phyloP scores from a whole-genome alignment of 192 early-diverging fungal genomes.

The Coemansia reversa region DNA sequence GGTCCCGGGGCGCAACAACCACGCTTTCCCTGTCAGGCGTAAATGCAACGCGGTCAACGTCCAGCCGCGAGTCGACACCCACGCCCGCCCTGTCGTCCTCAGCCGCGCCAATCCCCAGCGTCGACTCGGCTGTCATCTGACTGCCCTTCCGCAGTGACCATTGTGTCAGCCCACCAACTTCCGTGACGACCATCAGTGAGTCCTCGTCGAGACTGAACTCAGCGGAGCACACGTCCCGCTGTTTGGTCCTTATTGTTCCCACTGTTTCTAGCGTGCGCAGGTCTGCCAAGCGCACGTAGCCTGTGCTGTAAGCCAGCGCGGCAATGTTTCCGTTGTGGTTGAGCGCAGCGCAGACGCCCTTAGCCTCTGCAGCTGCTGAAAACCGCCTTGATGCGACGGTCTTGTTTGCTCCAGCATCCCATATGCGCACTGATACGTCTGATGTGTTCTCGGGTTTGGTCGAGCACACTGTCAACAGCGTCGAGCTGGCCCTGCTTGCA shows the following conservation, averaged over 20 bases:
- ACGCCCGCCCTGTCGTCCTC: neutral
- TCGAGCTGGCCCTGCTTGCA: conserved; percentile 33
- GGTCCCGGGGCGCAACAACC: conserved; percentile 38
- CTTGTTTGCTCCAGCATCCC: conserved; percentile 45
- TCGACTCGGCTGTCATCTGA: conserved; percentile 47
- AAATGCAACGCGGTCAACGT: conserved; percentile 41
- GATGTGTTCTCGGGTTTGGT: conserved; percentile 43
- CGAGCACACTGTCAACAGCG: conserved; percentile 44
- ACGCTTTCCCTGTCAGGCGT: conserved; percentile 48
- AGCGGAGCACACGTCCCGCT: conserved; percentile 30
- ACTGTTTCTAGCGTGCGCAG: conserved; percentile 45
- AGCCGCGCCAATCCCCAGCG: conserved; percentile 19
- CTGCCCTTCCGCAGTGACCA: conserved; percentile 45
- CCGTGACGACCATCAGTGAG: conserved; percentile 41
- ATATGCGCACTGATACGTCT: conserved; percentile 36
- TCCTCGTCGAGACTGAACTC: conserved; percentile 48
- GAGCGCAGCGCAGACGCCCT: conserved; percentile 46
- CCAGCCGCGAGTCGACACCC: conserved; percentile 34
- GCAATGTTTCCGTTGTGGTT: conserved; percentile 53
- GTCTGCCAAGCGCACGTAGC: conserved; percentile 37
- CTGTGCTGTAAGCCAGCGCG: conserved; percentile 37
- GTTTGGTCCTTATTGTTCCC: conserved; percentile 31
- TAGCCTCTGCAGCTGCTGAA: conserved; percentile 16
- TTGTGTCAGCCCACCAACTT: conserved; percentile 47
- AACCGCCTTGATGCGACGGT: conserved; percentile 30